Base-by-base conservation (phyloP, 2,329 filamentous ascomycete genomes). In the Penicillium palitans region DNA sequence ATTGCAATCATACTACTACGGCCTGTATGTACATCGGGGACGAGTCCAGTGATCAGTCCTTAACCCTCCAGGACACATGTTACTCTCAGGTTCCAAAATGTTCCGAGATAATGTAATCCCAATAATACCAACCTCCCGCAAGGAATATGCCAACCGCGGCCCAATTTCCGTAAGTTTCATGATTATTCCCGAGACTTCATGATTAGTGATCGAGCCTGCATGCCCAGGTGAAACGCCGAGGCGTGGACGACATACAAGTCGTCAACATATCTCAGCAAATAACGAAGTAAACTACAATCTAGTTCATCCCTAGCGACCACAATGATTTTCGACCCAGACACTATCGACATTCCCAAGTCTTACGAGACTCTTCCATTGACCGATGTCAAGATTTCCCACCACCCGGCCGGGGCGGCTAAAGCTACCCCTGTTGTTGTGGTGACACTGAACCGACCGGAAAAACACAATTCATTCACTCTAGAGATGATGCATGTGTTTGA, bases 381-480 rank as follows among this genome's bases (percentile, higher is more conserved):
- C 19, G 65, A 74, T 55, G 68, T 75, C 66, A 69, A 66, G 50
- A 61, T 74, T 52, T 68, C 67, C 17, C 72, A 76, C 50, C 66
- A 73, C 27, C 73, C 73, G 7, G 63, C 62, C 6, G 68, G 62
- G 35, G 84, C 87, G 0, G 72, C 80, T 12, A 75, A 79, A 2
- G 80, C 83, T 6, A 74, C 71, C 0, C 59, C 65, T 0, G 74
- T 83, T 25, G 73, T 79, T 47, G 65, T 83, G 37, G 62, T 85
- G 53, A 76, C 78, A n/a, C 70, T 84, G 61, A 80, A 83, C 69
- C 77, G 83, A 6, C 83, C 81, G 2, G 74, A 77, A 52, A 84
- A 85, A 69, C 76, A 82, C 39, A 86, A 86, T 72, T 82, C 83
- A 7, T 76, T 85, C 53, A 84, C 81, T 2, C 73, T 79, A 55